Evolutionary conservation across 306 rosid genomes (phyloP), one percentile per base, ranked within the genome.

Genomic region (Inga laurina): DNA sequence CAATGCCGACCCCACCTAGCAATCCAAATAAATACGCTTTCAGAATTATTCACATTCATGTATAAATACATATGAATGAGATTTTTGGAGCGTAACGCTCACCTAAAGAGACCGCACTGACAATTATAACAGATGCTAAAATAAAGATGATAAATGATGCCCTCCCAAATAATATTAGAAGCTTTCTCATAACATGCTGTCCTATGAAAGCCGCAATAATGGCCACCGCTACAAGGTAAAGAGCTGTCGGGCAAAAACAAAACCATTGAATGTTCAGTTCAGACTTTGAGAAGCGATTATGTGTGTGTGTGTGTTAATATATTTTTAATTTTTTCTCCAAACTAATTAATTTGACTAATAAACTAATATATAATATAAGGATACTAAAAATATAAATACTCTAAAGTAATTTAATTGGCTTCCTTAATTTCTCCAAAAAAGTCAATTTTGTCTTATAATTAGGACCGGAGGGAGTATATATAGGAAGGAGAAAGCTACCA

Each of bases 1-100:
- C 76, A 68, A 93, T 86, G 79, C 97, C 94, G 4, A 93, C 90
- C 51, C 96, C 96, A 82, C 97, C 97, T 91, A 66, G 21, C 51
- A 82, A 78, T 78, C 37, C 10, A 19, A 80, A 43, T 15, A 73
- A 21, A 69, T 41, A 44, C 0, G 44, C 32, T 78, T 78, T 73
- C 13, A 72, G 67, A 49, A 79, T 76, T 10, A 8, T 44, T 44
- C 48, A 8, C 46, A 8, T 43, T 7, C 46, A 43, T 2, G 8
- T 9, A 43, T 32, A 8, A 7, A 43, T 10, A 8, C 9, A 43
- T 8, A 8, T 44, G 3, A 9, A 44, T 5, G 19, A 52, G 8
- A 24, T 12, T 59, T 10, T 14, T 52, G 62, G 39, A 57, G 48
- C 6, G 68, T 12, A 48, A 48, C 15, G 52, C 84, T 62, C 49